phyloP scores from a whole-genome alignment of 768 basidiomycete genomes.

The Tylopilus felleus region DNA sequence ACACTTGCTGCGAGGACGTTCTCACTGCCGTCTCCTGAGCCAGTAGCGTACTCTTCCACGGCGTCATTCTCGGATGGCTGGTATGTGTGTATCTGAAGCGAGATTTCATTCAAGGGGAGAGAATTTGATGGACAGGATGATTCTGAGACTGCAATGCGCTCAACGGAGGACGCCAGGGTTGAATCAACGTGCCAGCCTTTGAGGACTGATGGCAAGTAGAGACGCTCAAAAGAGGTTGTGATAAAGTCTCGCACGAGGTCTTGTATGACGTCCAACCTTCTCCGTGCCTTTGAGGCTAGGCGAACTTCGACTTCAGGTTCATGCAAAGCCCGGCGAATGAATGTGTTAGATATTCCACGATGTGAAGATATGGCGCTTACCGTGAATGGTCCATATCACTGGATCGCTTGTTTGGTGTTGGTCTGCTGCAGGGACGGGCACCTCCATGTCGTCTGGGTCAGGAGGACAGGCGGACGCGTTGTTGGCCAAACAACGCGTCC shows the following conservation, averaged over 20 bases:
- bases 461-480: constrained; percentile 12
- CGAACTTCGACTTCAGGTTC: constrained; percentile 75
- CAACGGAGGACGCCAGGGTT: constrained; percentile 69
- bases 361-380: constrained; percentile 33
- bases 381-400: constrained; percentile 62
- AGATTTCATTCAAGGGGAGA: constrained; percentile 53
- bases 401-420: constrained; percentile 4
- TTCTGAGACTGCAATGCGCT: constrained; percentile 72
- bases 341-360: not conserved
- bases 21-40: constrained; percentile 52
- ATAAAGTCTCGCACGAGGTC: constrained; percentile 58
- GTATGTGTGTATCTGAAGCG: constrained; percentile 84
- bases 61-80: constrained; percentile 67
- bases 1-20: constrained; percentile 87
- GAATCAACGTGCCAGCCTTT: constrained; percentile 78
- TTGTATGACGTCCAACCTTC: constrained; percentile 74
- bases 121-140: constrained; percentile 57
- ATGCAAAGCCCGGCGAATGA: not conserved
- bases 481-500: constrained; percentile 51
- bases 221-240: constrained; percentile 53
- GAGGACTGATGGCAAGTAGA: constrained; percentile 67
- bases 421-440: too few relatives aligned
- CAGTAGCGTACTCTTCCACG: constrained; percentile 70
- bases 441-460: constrained; percentile 15
- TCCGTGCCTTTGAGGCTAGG: constrained; percentile 60